Evolutionary conservation across 23 red algal species (phyloP), one percentile per base, ranked within the genome.

Genomic region (Chondrus crispus): DNA sequence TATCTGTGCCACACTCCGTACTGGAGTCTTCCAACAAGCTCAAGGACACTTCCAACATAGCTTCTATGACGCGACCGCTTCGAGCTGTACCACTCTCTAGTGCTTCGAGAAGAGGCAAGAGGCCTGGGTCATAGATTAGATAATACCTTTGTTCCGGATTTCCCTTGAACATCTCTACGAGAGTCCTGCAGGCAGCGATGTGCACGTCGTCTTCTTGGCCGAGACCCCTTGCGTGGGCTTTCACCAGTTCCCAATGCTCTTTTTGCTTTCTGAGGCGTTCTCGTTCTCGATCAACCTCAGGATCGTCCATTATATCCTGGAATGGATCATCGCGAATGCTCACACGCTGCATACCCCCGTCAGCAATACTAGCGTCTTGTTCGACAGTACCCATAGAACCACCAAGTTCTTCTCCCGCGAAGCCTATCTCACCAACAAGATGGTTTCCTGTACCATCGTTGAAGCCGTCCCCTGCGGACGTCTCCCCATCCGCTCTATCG

Each of bases 101-200:
- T 3, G 82, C 77, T 68, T 95, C 93, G 29, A 95, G 54, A 28
- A 95, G 73, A 4, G 93, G 93, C 20, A 81, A 48, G 43, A 95
- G 60, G 2, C 93, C 93, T 30, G 93, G 93, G 40, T 95, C 85
- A 81, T 89, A 89, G 24, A 95, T 95, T 43, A 95, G 76, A 60
- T 48, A 73, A 26, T 88, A 82, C 2, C 85, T 54, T 47, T 95
- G 93, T 20, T 95, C 93, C 13, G 93, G 93, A 51, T 95, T 22
- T 3, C 83, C 63, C 18, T 75, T 46, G 72, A 95, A 84, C 20
- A 95, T 90, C 45, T 86, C 69, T 3, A 94, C 84, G 43, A 94
- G 92, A 46, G 82, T 41, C 20, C 81, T 19, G 62, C 82, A 87
- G 16, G 92, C 92, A 18, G 62, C 74, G 1, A 92, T 46, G 40